Evolutionary conservation across 2,329 filamentous ascomycete species (phyloP), one percentile per base, ranked within the genome.

Genomic region (Paecilomyces formosus): DNA sequence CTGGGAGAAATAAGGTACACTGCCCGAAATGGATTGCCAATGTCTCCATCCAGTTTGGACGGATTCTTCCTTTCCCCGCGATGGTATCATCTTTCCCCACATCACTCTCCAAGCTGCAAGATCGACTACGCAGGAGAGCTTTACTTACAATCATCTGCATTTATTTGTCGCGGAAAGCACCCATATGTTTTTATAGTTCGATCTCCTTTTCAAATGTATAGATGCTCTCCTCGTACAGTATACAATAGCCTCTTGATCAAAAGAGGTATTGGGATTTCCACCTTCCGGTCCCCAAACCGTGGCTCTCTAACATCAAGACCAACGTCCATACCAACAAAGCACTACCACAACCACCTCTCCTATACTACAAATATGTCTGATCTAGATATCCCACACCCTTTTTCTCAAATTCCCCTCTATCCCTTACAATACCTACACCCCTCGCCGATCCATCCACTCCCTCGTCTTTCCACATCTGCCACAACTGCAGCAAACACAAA

Each of bases 371-470:
- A 18, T 8, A 45, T 45, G 35, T 45, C 35, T 4, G 15, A 8
- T 18, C 15, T 45, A 45, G 15, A 45, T 45, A n/a, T 71, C n/a
- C 70, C 69, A 18, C 59, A 63, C 53, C 26, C 60, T 9, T 65
- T 72, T 33, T 55, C 65, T 15, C 60, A 71, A 18, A 65, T 72
- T 33, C 67, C 70, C 6, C 68, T 68, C 15, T 58, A 68, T 35
- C 65, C 62, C 7, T 65, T 73, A 3, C 60, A 71, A 15, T 72
- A 73, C 61, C 53, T 65, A 0, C 58, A 62, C 26, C 63, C 68
- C 11, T 72, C 70, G 1, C 70, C 70, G 7, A 71, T 73, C 51
- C 70, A 73, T 55, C 61, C 67, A 2, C 65, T 73, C n/a, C 60
- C 63, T 55, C 55, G 60, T 45, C 35, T 45, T 51, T 61, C 70